A percentile compares a stretch with the other conserved stretches of the same genome.
phyloP scores from a whole-genome alignment of 75 land plant genomes.

The Ceratopteris richardii region DNA sequence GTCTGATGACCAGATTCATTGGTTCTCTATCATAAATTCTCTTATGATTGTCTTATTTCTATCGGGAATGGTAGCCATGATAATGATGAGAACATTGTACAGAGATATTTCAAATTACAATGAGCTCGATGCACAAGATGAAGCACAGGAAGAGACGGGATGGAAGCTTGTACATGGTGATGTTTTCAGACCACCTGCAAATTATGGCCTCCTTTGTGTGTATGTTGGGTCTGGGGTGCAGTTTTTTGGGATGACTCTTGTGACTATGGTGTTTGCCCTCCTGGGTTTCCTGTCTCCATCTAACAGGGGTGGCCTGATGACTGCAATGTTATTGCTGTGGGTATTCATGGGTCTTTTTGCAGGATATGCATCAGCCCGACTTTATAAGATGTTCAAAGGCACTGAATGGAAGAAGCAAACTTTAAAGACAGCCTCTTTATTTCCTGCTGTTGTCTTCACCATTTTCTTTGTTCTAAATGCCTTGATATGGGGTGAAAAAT shows the following conservation, averaged over 20 bases:
- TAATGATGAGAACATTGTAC: conserved; percentile 70
- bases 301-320: conserved; percentile 50
- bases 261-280: conserved; percentile 47
- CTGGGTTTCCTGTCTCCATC: conserved; percentile 46
- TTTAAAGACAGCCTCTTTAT: conserved; percentile 37
- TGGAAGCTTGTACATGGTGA: conserved; percentile 70
- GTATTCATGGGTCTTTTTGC: conserved; percentile 48
- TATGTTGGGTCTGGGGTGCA: conserved; percentile 52
- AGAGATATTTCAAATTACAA: conserved; percentile 73
- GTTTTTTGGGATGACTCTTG: conserved; percentile 48
- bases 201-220: conserved; percentile 39
- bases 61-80: conserved; percentile 82
- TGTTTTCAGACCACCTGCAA: conserved; percentile 40
- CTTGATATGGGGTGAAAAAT: conserved; percentile 54
- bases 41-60: conserved; percentile 63
- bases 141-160: conserved; percentile 75
- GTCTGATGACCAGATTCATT: conserved; percentile 66
- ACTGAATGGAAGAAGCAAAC: conserved; percentile 47
- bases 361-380: conserved; percentile 38
- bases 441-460: conserved; percentile 30
- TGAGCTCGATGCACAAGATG: conserved; percentile 62
- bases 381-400: conserved; percentile 44
- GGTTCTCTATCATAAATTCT: conserved; percentile 68
- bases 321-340: conserved; percentile 45
- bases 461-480: conserved; percentile 44